Conservation (phyloP, 2,329 filamentous ascomycete species). For the Colletotrichum sp. region DNA sequence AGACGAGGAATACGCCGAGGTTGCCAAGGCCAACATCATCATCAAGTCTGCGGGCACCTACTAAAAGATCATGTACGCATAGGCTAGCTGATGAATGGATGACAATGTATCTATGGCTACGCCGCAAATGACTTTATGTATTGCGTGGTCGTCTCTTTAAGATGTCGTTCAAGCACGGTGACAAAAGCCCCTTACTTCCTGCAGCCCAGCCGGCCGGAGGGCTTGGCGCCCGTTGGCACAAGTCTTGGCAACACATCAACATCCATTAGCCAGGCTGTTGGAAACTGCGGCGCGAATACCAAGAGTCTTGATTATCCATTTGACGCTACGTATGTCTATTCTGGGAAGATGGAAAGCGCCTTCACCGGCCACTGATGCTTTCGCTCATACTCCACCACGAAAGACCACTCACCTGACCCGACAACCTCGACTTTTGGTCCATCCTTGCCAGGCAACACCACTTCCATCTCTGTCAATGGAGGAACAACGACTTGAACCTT, state of each 20-base stretch:
- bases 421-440: neutral
- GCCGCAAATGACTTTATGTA: neutral
- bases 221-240: neutral
- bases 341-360: neutral
- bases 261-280: neutral
- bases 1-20: neutral
- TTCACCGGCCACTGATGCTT: slow-evolving; percentile 8
- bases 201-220: fast-evolving
- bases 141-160: neutral
- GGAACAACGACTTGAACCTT: slow-evolving; percentile 11
- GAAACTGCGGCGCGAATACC: fast-evolving
- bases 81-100: neutral
- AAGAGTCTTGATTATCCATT: neutral
- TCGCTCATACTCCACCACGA: neutral
- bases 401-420: slow-evolving; percentile 3
- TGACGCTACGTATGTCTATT: neutral
- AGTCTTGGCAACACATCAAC: neutral
- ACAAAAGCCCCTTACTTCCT: neutral
- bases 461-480: slow-evolving; percentile 10
- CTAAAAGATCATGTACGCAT: neutral
- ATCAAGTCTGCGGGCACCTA: slow-evolving; percentile 1
- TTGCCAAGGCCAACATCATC: neutral
- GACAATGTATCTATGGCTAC: neutral
- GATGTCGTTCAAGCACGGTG: neutral
- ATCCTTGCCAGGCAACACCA: neutral